These are phyloP conservation scores for Thielaviopsis euricoi DNA, from an alignment of 2,329 filamentous ascomycete genomes.

Conservation along the genomic window DNA sequence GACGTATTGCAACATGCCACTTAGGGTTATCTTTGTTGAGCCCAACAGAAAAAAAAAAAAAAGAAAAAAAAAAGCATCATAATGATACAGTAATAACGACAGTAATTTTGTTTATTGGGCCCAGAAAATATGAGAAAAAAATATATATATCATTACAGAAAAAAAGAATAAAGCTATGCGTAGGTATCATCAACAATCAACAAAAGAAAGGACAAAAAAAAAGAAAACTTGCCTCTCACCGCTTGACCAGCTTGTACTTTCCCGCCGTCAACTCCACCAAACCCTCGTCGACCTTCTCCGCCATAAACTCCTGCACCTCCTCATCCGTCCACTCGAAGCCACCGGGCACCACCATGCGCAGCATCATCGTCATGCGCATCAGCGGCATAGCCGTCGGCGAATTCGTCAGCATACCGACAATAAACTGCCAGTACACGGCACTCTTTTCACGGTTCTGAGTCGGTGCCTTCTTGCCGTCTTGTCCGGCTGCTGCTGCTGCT, in stretches of 20 bases:
- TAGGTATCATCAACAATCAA: neutral
- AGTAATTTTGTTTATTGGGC: too few species aligned
- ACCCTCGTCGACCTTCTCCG: slow-evolving; percentile 56
- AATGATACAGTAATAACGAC: too few species aligned
- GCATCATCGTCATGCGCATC: slow-evolving; percentile 76
- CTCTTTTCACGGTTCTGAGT: slow-evolving; percentile 40
- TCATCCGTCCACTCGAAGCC: slow-evolving; percentile 84
- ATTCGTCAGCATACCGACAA: slow-evolving; percentile 90
- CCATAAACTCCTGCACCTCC: slow-evolving; percentile 67
- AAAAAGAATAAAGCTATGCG: neutral
- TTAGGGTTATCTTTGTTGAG: too few species aligned
- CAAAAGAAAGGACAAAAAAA: neutral
- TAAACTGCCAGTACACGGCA: slow-evolving; percentile 74
- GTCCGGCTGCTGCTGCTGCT: slow-evolving; percentile 15
- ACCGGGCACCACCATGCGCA: slow-evolving; percentile 78
- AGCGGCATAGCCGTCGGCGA: slow-evolving; percentile 66
- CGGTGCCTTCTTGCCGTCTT: slow-evolving; percentile 24
- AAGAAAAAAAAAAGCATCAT: too few species aligned
- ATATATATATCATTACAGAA: neutral
- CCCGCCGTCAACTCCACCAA: slow-evolving; percentile 54
- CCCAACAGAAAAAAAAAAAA: too few species aligned
- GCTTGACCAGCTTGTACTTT: slow-evolving; percentile 51
- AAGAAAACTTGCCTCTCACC: slow-evolving; percentile 19
- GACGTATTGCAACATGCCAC: too few species aligned
- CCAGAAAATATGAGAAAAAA: too few species aligned